Evolutionary conservation across 768 basidiomycete species (phyloP).

Genomic region (Boletellus ananiceps): DNA sequence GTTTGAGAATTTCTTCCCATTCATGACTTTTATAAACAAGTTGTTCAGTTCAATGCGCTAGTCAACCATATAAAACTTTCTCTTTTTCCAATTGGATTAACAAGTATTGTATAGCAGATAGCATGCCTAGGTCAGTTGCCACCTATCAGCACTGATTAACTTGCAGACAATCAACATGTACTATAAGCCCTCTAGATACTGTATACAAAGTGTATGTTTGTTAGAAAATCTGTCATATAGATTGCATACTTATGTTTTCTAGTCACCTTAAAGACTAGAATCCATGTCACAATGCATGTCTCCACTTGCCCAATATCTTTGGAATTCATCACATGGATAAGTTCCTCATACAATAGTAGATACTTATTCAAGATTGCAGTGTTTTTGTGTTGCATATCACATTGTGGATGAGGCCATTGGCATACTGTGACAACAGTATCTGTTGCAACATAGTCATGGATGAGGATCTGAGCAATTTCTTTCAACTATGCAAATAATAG

Average conservation of each 20-base stretch:
- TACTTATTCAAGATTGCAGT: slow-evolving; percentile 29
- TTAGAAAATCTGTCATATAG: slow-evolving; percentile 23
- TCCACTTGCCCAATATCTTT: slow-evolving; percentile 33
- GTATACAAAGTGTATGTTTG: background rate
- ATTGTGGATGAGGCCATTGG: background rate
- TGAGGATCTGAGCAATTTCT: slow-evolving; percentile 19
- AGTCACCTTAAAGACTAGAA: slow-evolving; percentile 24
- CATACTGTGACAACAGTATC: no score
- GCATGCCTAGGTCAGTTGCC: no score
- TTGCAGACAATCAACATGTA: no score
- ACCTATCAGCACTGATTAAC: slow-evolving; percentile 1
- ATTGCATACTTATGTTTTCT: slow-evolving; percentile 36
- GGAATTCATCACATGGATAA: slow-evolving; percentile 30
- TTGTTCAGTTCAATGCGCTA: slow-evolving; percentile 42
- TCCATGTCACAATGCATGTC: slow-evolving; percentile 23
- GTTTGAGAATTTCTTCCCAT: no score
- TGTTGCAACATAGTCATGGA: slow-evolving; percentile 3
- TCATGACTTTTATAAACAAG: slow-evolving; percentile 38
- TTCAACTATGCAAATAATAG: slow-evolving; percentile 25
- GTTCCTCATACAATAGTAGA: slow-evolving; percentile 39
- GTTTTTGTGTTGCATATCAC: slow-evolving; percentile 36
- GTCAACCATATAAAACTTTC: slow-evolving; percentile 33
- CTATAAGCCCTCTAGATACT: slow-evolving; percentile 5
- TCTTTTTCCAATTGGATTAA: slow-evolving; percentile 36
- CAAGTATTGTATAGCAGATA: slow-evolving; percentile 16